Conservation (phyloP, 2,329 filamentous ascomycete species). For the Ceratocystis colombiana region DNA sequence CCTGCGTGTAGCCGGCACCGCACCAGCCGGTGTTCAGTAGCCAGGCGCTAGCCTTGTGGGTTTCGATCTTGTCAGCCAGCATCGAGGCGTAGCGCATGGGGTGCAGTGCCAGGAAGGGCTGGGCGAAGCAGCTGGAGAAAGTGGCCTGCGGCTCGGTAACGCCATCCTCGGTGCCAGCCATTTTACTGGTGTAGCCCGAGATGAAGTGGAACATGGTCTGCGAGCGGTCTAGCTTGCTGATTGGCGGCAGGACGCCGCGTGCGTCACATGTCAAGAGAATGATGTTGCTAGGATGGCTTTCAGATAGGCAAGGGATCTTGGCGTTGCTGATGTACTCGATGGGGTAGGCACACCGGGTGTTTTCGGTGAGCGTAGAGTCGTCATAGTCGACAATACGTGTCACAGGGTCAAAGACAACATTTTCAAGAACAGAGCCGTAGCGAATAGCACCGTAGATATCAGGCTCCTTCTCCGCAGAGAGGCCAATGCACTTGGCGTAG, state of each 20-base stretch:
- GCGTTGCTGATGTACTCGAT: slow-evolving; percentile 99
- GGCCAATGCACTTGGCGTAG: slow-evolving; percentile 97
- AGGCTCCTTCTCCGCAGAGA: slow-evolving; percentile 96
- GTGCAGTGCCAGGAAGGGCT: slow-evolving; percentile 97
- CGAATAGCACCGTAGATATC: slow-evolving; percentile 94
- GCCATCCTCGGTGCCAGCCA: slow-evolving; percentile 97
- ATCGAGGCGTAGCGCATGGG: slow-evolving; percentile 99
- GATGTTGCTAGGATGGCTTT: slow-evolving; percentile 89
- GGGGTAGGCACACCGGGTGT: slow-evolving; percentile 93
- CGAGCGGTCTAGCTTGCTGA: slow-evolving; percentile 87
- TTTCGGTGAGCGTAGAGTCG: slow-evolving; percentile 88
- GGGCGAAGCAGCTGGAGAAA: slow-evolving; percentile 98
- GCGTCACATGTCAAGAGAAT: slow-evolving; percentile 97
- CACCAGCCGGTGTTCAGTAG: slow-evolving; percentile 98
- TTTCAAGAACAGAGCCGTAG: slow-evolving; percentile 95
- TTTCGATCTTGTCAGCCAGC: slow-evolving; percentile 94
- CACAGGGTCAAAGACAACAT: slow-evolving; percentile 90
- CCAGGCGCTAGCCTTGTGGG: slow-evolving; percentile 95
- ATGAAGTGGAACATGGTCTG: slow-evolving; percentile 99
- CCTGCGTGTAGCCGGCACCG: slow-evolving; percentile 78
- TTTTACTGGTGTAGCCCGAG: slow-evolving; percentile 98
- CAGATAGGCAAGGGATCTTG: slow-evolving; percentile 90
- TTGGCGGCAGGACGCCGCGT: slow-evolving; percentile 90
- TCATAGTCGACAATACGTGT: slow-evolving; percentile 93
- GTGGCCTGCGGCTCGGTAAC: slow-evolving; percentile 95